Percentiles rank a stretch among this genome's conserved stretches.
Conservation (phyloP, 164 flowering plant species). For the Macadamia integrifolia region DNA sequence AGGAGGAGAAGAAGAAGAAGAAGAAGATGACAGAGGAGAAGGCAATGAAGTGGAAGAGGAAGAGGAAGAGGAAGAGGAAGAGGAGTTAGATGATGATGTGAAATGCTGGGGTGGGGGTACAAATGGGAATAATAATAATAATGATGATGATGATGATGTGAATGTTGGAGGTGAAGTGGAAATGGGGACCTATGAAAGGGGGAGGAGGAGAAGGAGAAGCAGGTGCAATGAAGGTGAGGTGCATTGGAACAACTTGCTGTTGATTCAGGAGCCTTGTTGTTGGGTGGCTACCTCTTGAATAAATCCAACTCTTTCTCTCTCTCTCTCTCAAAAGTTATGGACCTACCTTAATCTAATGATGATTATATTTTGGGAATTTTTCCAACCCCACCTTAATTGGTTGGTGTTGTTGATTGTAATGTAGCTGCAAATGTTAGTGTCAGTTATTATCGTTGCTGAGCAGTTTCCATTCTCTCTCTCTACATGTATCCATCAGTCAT, state of each 20-base stretch:
- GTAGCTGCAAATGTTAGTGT: constrained; percentile 13
- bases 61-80: background rate
- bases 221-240: constrained; percentile 53
- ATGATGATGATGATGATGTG: no score
- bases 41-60: background rate
- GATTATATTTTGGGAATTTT: background rate
- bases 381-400: background rate
- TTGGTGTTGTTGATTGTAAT: background rate
- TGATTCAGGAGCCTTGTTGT: constrained; percentile 39
- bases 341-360: background rate
- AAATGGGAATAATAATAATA: constrained; percentile 7
- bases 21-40: constrained; percentile 6
- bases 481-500: background rate
- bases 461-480: background rate
- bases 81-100: background rate
- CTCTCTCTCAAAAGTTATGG: background rate
- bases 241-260: constrained; percentile 29
- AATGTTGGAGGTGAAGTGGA: constrained; percentile 32
- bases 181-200: constrained; percentile 32
- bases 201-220: constrained; percentile 17
- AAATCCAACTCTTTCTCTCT: background rate
- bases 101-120: constrained; percentile 8
- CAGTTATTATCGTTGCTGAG: constrained; percentile 27
- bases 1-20: constrained; percentile 10
- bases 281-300: constrained; percentile 38